phyloP scores from a whole-genome alignment of 192 early-diverging fungal species.

The Coemansia sp. region DNA sequence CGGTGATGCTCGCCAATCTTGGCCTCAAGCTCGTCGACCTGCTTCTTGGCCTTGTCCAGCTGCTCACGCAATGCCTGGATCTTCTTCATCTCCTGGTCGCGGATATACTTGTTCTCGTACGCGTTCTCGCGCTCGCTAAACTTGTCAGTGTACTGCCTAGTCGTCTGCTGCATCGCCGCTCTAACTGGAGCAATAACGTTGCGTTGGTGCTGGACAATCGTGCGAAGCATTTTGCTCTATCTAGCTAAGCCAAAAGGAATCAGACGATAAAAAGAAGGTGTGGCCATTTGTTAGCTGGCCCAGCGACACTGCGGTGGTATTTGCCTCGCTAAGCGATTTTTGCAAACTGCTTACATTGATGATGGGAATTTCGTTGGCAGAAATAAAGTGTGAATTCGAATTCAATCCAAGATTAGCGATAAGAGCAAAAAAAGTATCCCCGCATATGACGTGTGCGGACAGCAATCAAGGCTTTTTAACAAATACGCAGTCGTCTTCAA shows the following conservation, averaged over 20 bases:
- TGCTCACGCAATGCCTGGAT: constrained; percentile 28
- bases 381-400: too few relatives aligned
- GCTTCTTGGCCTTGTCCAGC: constrained; percentile 35
- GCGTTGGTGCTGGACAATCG: constrained; percentile 24
- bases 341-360: too few relatives aligned
- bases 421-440: too few relatives aligned
- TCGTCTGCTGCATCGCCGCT: constrained; percentile 10
- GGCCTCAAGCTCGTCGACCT: constrained; percentile 24
- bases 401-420: too few relatives aligned
- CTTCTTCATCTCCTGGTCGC: constrained; percentile 41
- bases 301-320: too few relatives aligned
- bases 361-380: too few relatives aligned
- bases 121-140: constrained; percentile 51
- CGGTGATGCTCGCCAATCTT: constrained; percentile 23
- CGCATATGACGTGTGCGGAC: too few relatives aligned
- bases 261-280: too few relatives aligned
- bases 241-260: not conserved
- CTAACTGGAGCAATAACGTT: constrained; percentile 7
- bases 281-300: too few relatives aligned
- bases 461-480: too few relatives aligned
- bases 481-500: too few relatives aligned
- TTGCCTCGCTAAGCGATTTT: too few relatives aligned
- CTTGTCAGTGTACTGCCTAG: constrained; percentile 29
- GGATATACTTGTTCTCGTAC: constrained; percentile 51
- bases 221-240: constrained; percentile 35